Evolutionary conservation across 2,329 filamentous ascomycete species (phyloP), one percentile per base, ranked within the genome.

Genomic region (Coniochaeta prunicola): DNA sequence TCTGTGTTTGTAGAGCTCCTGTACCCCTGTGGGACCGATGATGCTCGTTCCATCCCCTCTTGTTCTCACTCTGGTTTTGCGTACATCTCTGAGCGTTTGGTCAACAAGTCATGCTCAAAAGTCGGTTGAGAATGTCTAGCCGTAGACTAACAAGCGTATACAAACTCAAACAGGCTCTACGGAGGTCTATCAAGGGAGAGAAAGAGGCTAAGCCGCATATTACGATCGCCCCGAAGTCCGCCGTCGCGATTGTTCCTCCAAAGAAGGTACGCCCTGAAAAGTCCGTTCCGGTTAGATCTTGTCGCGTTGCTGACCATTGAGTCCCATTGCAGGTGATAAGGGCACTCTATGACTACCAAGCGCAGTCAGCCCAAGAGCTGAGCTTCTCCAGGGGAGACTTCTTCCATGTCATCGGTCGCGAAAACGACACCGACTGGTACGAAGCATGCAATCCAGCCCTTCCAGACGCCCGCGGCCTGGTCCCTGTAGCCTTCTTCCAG

Each of bases 391-490:
- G 91, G 71, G 94, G 94, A 69, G 94, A 99, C 73, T 99, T 97
- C 74, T 94, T 99, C 73, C 93, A 97, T 78, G 94, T 99, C 64
- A 93, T 97, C 73, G 91, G 90, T 68, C 89, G 93, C 73, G 94
- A 97, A 77, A 88, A 97, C 79, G 93, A 97, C 72, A 77, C 80
- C 42, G 91, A 97, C 71, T 99, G 94, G 93, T 99, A 97, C 81
- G 94, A 97, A 76, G 94, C 93, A 59, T 97, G 92, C 80, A 99
- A 99, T 71, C 94, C 94, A 61, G 84, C 90, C 56, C 80, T 96
- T 64, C 91, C 90, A 68, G 89, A 89, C 74, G 91, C 91, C 56
- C 87, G 92, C 65, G 94, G 94, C 62, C 83, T 99, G 61, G 94
- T 99, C 50, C 94, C 94, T 8, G 94, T 97, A 59, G 85, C 88